Percentiles rank a stretch among this genome's conserved stretches.
Conservation (phyloP, 2,329 filamentous ascomycete genomes). For the Neofusicoccum laricinum region DNA sequence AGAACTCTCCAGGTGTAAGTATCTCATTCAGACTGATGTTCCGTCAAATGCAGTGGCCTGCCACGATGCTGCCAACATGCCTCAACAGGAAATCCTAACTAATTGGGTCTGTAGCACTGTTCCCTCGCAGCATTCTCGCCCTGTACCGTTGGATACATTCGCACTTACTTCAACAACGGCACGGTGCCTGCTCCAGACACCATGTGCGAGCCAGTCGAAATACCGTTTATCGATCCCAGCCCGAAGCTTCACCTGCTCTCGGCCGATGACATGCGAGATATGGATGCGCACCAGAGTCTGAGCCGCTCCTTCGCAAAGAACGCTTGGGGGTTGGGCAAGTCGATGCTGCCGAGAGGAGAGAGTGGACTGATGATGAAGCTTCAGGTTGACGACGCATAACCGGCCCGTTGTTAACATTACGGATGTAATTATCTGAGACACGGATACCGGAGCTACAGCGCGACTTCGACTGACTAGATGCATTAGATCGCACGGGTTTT, state of each 20-base stretch:
- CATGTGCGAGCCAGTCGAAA: constrained; percentile 10
- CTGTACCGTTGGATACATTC: constrained; percentile 34
- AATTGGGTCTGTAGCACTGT: constrained; percentile 44
- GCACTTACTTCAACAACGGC: constrained; percentile 41
- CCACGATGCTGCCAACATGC: too few relatives aligned
- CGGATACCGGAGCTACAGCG: not conserved
- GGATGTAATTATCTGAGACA: not conserved
- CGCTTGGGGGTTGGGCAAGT: not conserved
- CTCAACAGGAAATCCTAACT: not conserved
- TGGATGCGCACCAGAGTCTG: not conserved
- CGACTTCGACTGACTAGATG: not conserved
- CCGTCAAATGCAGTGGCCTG: too few relatives aligned
- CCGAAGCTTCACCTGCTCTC: not conserved
- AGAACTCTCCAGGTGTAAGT: constrained; percentile 28
- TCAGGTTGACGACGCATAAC: not conserved
- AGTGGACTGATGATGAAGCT: not conserved
- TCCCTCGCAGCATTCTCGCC: constrained; percentile 33
- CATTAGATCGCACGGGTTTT: not conserved
- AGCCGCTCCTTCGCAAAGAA: not conserved
- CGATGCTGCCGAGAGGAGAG: not conserved
- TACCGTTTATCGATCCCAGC: constrained; percentile 3
- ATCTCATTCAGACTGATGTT: too few relatives aligned
- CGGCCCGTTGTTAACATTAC: too few relatives aligned
- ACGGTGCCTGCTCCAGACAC: constrained; percentile 25
- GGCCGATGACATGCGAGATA: not conserved